Evolutionary conservation across 106 monocot genomes (phyloP), one percentile per base, ranked within the genome.

Genomic region (Dioscorea zingiberensis): DNA sequence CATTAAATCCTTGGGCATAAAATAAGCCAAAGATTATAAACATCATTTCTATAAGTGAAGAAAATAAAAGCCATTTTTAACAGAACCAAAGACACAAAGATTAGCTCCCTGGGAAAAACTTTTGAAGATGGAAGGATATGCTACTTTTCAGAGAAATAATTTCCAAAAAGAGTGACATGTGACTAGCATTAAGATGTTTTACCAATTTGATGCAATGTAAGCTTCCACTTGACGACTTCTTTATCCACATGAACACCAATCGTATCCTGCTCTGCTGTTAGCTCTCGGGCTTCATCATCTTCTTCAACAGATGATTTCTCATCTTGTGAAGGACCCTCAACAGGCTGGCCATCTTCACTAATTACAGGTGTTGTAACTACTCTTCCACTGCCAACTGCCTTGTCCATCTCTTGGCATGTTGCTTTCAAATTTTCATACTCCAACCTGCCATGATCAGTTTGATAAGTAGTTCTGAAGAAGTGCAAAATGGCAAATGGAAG

Each of bases 201-300:
- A 90, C 94, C 94, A 58, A 94, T 94, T 62, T 94, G 94, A 76
- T 87, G 90, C 58, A 94, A 70, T 23, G 90, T 84, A 22, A 87
- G 87, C 58, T 90, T 94, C 90, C 94, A 94, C 46, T 83, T 74
- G 32, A 87, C 80, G 58, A 84, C 72, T 27, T 82, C 87, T 62
- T 80, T 56, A 63, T 90, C 77, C 13, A 48, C 32, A 18, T 57
- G 26, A 21, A 47, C 60, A 19, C 53, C 54, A 45, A 67, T 47
- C 38, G 22, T 51, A 57, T 70, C 47, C 25, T 71, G 16, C 25
- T 60, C 63, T 58, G 60, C 4, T 26, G 17, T 26, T 60, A 47
- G 27, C 13, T 46, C 28, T 70, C 51, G 32, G 17, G 10, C 55
- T 32, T 60, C 24, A 53, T 48, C 25, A 17, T 38, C 9, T 25